phyloP scores from a whole-genome alignment of 768 basidiomycete genomes.

The Termitomyces sp. region DNA sequence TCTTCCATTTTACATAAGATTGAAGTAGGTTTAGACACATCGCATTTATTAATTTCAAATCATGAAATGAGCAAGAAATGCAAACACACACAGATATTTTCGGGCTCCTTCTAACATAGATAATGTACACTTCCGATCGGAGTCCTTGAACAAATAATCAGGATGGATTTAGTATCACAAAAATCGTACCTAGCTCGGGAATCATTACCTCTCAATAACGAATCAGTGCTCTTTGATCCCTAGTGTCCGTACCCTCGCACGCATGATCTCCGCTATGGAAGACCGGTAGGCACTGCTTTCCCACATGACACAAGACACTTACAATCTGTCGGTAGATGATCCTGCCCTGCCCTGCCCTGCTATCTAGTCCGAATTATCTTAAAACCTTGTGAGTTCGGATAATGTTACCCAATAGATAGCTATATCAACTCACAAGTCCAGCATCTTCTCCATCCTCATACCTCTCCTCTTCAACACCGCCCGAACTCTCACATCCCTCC shows the following conservation, averaged over 20 bases:
- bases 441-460: conserved; percentile 50
- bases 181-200: conserved; percentile 33
- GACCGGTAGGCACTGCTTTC: neutral
- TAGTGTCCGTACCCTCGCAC: conserved; percentile 66
- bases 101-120: conserved; percentile 66
- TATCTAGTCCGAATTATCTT: conserved; percentile 64
- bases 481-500: conserved; percentile 52
- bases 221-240: conserved; percentile 73
- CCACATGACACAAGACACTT: conserved; percentile 13
- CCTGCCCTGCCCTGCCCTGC: conserved; percentile 33
- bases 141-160: conserved; percentile 13
- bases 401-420: neutral
- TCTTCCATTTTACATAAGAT: no score
- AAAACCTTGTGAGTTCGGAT: conserved; percentile 41
- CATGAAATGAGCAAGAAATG: no score
- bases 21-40: no score
- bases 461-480: conserved; percentile 43
- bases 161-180: neutral
- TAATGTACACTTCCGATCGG: conserved; percentile 58
- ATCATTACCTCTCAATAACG: conserved; percentile 47
- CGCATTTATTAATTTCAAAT: no score
- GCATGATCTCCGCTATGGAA: conserved; percentile 57
- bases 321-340: conserved; percentile 66
- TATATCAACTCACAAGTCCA: conserved; percentile 56
- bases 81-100: no score